Evolutionary conservation across 2,329 filamentous ascomycete genomes (phyloP).

Genomic region (Stachybotrys elegans): DNA sequence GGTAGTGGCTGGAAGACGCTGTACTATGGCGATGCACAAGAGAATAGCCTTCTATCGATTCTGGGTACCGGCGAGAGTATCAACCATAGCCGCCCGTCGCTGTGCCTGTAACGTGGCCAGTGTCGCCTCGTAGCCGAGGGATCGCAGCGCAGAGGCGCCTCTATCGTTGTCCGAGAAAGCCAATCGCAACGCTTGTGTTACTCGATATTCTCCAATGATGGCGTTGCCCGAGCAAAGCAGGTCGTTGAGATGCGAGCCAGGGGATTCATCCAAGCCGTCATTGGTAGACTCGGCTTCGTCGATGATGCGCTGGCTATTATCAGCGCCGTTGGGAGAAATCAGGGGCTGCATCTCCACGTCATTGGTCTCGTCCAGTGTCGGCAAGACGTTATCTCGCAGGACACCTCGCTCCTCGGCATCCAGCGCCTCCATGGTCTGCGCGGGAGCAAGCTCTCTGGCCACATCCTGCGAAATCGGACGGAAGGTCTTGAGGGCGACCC

Average conservation of each 20-base stretch:
- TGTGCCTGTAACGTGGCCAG: conserved; percentile 46
- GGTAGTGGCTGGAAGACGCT: too few relatives aligned
- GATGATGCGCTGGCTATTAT: too few relatives aligned
- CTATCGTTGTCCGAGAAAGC: too few relatives aligned
- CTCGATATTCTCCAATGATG: conserved; percentile 47
- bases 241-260: conserved; percentile 37
- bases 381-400: conserved; percentile 31
- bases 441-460: conserved; percentile 17
- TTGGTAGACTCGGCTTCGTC: conserved; percentile 18
- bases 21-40: not conserved
- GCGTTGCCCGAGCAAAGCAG: conserved; percentile 51
- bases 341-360: conserved; percentile 41
- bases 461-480: conserved; percentile 24
- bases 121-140: conserved; percentile 49
- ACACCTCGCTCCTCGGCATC: conserved; percentile 55
- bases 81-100: conserved; percentile 24
- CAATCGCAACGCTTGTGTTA: too few relatives aligned
- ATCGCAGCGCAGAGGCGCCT: too few relatives aligned
- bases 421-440: conserved; percentile 39
- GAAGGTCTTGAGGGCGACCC: conserved; percentile 40
- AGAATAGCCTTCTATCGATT: not conserved
- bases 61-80: conserved; percentile 11
- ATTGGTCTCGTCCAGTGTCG: conserved; percentile 29
- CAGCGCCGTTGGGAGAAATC: not conserved
- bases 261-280: conserved; percentile 15